phyloP scores from a whole-genome alignment of 179 eudicot genomes.

The Beta corolliflora region DNA sequence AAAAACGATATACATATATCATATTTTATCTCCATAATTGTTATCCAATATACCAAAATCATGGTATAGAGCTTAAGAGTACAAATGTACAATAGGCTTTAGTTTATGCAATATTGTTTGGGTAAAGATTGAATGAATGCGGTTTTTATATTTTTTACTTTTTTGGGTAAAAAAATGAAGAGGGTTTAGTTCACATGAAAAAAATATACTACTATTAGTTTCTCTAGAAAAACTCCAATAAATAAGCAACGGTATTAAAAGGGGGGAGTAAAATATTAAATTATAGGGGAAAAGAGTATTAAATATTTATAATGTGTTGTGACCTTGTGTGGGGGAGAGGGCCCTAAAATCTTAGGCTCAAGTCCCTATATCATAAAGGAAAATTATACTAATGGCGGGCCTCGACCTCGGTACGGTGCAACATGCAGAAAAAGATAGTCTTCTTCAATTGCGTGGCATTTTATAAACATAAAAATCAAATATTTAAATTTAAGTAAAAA shows the following conservation, averaged over 20 bases:
- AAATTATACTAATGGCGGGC: conserved; percentile 4
- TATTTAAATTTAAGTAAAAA: too few species aligned
- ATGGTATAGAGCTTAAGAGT: too few species aligned
- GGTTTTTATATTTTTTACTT: too few species aligned
- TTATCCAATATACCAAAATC: too few species aligned
- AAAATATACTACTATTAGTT: background rate
- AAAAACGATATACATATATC: too few species aligned
- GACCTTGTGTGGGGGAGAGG: background rate
- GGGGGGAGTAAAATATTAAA: background rate
- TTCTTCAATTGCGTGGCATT: conserved; percentile 29
- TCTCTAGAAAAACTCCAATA: background rate
- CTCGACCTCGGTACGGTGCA: conserved; percentile 42
- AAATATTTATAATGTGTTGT: background rate
- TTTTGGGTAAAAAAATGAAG: too few species aligned
- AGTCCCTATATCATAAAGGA: conserved; percentile 26
- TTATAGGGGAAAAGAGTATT: background rate
- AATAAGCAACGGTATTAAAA: background rate
- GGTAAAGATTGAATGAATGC: too few species aligned
- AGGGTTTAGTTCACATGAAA: too few species aligned
- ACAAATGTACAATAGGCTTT: too few species aligned
- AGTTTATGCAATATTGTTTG: too few species aligned
- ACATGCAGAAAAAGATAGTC: conserved; percentile 32
- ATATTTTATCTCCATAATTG: too few species aligned
- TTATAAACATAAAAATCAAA: background rate
- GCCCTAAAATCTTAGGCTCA: conserved; percentile 28